Percentiles rank a stretch among this genome's conserved stretches.
These are phyloP conservation scores for Tricholoma flavovirens DNA, from an alignment of 768 basidiomycete genomes.

Conservation along the genomic window DNA sequence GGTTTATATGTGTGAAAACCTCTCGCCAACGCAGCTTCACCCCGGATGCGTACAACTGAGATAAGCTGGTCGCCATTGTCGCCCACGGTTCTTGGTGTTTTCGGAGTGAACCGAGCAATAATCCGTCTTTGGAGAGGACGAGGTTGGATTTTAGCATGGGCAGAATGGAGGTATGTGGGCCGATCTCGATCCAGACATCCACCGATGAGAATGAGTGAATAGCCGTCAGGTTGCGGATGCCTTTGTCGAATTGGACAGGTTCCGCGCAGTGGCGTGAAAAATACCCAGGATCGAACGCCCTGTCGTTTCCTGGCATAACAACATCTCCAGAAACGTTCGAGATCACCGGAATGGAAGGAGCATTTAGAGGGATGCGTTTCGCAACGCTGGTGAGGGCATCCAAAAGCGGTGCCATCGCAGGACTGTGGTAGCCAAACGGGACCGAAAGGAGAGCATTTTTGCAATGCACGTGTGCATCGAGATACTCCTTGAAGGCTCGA, in stretches of 20 bases:
- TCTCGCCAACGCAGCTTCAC: constrained; percentile 47
- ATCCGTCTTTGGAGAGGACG: constrained; percentile 21
- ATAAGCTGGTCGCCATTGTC: constrained; percentile 40
- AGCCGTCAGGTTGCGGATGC: constrained; percentile 37
- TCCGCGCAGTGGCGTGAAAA: constrained; percentile 53
- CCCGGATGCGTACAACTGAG: constrained; percentile 40
- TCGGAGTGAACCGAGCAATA: constrained; percentile 47
- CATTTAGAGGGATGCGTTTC: constrained; percentile 27
- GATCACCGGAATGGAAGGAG: constrained; percentile 55
- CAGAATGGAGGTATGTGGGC: constrained; percentile 54
- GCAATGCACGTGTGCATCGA: constrained; percentile 31
- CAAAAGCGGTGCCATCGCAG: constrained; percentile 54
- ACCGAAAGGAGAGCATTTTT: constrained; percentile 43
- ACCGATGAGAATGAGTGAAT: constrained; percentile 20
- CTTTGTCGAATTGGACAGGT: constrained; percentile 52
- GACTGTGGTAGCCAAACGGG: constrained; percentile 62
- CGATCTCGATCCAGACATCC: constrained; percentile 60
- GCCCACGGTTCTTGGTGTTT: constrained; percentile 39
- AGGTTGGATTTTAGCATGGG: constrained; percentile 48
- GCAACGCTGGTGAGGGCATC: constrained; percentile 41
- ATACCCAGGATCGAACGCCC: constrained; percentile 45
- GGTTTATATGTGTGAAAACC: constrained; percentile 41
- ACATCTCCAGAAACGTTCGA: constrained; percentile 56
- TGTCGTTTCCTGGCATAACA: constrained; percentile 44
- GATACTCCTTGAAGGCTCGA: constrained; percentile 31